A percentile compares a stretch with the other conserved stretches of the same genome.
Evolutionary conservation across 2,329 filamentous ascomycete species (phyloP).

Genomic region (Fusarium nisikadoi): DNA sequence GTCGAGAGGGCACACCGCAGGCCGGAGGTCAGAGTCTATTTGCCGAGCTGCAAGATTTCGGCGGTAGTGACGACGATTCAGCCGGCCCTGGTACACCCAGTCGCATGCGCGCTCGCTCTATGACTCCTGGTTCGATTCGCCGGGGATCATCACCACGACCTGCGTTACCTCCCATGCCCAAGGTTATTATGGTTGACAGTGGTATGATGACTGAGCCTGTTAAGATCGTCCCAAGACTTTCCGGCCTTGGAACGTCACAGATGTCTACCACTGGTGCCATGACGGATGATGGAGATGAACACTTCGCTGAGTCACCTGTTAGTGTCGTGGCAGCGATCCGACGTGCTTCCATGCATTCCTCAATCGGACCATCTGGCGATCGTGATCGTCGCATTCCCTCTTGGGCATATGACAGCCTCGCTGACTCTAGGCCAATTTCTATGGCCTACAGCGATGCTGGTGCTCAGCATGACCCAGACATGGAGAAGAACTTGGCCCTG

Average conservation of each 20-base stretch:
- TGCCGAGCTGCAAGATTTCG: slow-evolving; percentile 86
- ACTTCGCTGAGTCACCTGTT: slow-evolving; percentile 37
- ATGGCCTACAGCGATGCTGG: slow-evolving; percentile 65
- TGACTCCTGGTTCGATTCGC: slow-evolving; percentile 61
- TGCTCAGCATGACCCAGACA: slow-evolving; percentile 61
- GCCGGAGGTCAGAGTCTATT: slow-evolving; percentile 79
- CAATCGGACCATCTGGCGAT: slow-evolving; percentile 46
- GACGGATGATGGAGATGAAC: slow-evolving; percentile 29
- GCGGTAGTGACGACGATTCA: slow-evolving; percentile 78
- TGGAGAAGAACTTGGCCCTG: slow-evolving; percentile 63
- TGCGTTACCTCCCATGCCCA: slow-evolving; percentile 61
- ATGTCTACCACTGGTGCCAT: slow-evolving; percentile 15
- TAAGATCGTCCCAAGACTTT: slow-evolving; percentile 46
- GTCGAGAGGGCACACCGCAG: slow-evolving; percentile 61
- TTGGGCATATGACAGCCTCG: slow-evolving; percentile 42
- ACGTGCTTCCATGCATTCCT: slow-evolving; percentile 57
- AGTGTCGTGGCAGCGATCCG: slow-evolving; percentile 48
- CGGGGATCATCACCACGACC: slow-evolving; percentile 59
- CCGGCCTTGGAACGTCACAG: slow-evolving; percentile 13
- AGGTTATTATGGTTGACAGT: slow-evolving; percentile 67
- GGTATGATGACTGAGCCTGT: slow-evolving; percentile 71
- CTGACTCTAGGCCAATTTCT: slow-evolving; percentile 57
- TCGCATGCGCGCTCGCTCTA: slow-evolving; percentile 58
- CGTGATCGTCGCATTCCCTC: slow-evolving; percentile 34
- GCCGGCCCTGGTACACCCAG: slow-evolving; percentile 66